Base-by-base conservation (phyloP, 768 basidiomycete species). In the Lepiota brunneoincarnata region DNA sequence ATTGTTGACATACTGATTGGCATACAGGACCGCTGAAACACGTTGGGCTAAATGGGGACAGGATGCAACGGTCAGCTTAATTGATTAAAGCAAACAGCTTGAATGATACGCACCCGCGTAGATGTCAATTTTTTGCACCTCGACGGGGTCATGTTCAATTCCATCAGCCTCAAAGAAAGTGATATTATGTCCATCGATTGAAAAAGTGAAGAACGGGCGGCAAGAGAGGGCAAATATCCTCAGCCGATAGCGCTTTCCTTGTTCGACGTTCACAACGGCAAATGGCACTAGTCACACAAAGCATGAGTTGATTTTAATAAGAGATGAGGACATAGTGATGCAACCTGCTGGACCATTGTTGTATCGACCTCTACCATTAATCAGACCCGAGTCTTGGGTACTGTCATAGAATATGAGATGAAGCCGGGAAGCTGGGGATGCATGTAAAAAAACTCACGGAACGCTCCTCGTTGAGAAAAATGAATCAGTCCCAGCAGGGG, bases 211-310 rank as follows among this genome's bases (percentile, higher is more conserved):
- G 34, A 65, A 67, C 6, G 72, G 70, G 34, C 75, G 67, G 49
- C 79, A 80, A 18, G 79, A 76, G 20, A 70, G 70, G 42, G 74
- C 74, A 58, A 84, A 63, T 11, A 84, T 49, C 6, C 82, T 78
- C 66, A 84, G 74, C 34, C 83, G 75, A 60, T 83, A 83, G 18
- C 79, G 69, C 49, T 72, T 70, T 6, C 75, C 76, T 0, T 54
- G 51, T 2, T 62, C 55, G 41, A 83, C 78, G 50, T 73, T 71
- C 54, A 78, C 60, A 68, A 75, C 71, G 42, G 10, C 71, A 57
- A 52, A 37, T 38, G 46, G 47, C 9, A 49, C 35, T 34, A 41
- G 51, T 3, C 34, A 7, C 26, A 28, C 26, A 28, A 3, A 28
- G 7, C 26, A 28, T 28, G 26, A 28, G 26, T 4, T 28, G 26